phyloP scores from a whole-genome alignment of 768 basidiomycete genomes.

The Kwoniella dendrophila region DNA sequence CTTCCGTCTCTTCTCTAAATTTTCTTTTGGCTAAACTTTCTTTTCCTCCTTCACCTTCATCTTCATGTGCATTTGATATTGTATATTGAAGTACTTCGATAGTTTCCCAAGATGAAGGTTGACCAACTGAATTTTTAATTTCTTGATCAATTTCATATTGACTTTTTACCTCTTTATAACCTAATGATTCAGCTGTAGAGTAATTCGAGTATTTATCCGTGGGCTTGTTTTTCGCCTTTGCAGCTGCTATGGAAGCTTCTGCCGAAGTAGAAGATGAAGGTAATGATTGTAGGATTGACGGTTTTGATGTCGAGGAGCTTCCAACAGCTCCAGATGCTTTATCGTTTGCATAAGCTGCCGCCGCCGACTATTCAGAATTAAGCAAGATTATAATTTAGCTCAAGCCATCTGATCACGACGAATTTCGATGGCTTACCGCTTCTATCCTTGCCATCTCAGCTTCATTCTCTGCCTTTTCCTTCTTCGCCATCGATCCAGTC shows the following conservation, averaged over 20 bases:
- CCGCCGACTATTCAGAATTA: slow-evolving; percentile 4
- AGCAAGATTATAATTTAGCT: background rate
- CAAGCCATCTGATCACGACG: background rate
- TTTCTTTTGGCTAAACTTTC: slow-evolving; percentile 18
- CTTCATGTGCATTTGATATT: background rate
- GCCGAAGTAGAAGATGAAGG: slow-evolving; percentile 33
- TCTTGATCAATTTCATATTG: slow-evolving; percentile 63
- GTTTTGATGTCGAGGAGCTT: slow-evolving; percentile 53
- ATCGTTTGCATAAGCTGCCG: slow-evolving; percentile 77
- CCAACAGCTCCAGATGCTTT: slow-evolving; percentile 65
- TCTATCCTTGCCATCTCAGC: slow-evolving; percentile 87
- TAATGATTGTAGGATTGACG: slow-evolving; percentile 50
- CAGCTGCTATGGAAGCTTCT: slow-evolving; percentile 52
- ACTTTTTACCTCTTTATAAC: slow-evolving; percentile 65
- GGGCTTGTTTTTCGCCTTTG: slow-evolving; percentile 54
- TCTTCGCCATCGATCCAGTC: slow-evolving; percentile 63
- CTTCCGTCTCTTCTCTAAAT: slow-evolving; percentile 30
- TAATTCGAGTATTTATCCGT: slow-evolving; percentile 70
- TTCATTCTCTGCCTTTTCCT: slow-evolving; percentile 64
- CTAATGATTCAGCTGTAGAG: slow-evolving; percentile 80
- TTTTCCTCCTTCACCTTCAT: background rate
- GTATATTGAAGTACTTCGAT: slow-evolving; percentile 9
- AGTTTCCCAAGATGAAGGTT: slow-evolving; percentile 21
- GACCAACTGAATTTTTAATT: slow-evolving; percentile 21
- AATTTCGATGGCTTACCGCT: slow-evolving; percentile 60